A percentile compares a stretch with the other conserved stretches of the same genome.
Evolutionary conservation across 106 monocot genomes (phyloP).

Genomic region (Allium fistulosum): DNA sequence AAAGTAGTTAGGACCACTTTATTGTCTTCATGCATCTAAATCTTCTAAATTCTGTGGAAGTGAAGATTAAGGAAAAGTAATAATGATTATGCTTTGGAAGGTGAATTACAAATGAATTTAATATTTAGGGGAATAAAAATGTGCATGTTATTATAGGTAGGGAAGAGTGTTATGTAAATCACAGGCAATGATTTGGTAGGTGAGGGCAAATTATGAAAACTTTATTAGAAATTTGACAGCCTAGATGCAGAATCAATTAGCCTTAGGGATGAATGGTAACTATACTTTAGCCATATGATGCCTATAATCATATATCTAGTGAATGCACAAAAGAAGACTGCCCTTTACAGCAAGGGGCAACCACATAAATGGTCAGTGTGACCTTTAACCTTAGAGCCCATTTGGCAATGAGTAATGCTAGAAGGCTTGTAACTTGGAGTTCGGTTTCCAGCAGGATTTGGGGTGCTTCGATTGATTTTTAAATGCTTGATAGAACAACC

Average conservation of each 20-base stretch:
- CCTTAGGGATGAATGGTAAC: neutral
- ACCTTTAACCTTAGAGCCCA: too few relatives aligned
- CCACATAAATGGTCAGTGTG: neutral
- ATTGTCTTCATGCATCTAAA: too few relatives aligned
- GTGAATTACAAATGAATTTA: neutral
- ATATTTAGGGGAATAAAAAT: neutral
- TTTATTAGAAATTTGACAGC: neutral
- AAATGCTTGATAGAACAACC: too few relatives aligned
- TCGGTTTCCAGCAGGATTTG: too few relatives aligned
- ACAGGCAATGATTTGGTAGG: slow-evolving; percentile 1
- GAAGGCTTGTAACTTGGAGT: too few relatives aligned
- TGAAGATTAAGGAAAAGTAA: too few relatives aligned
- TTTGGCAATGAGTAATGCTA: too few relatives aligned
- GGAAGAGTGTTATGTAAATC: neutral
- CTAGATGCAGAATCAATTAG: neutral
- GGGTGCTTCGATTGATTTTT: too few relatives aligned
- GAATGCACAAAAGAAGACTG: neutral
- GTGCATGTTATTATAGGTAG: neutral
- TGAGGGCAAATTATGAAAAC: neutral
- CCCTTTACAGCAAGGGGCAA: neutral
- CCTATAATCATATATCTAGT: neutral
- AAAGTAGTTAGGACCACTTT: neutral
- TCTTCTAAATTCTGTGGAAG: too few relatives aligned
- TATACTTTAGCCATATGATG: neutral
- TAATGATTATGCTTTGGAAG: neutral